phyloP scores from a whole-genome alignment of 2,329 filamentous ascomycete genomes.

The Leptoxyphium fumago region DNA sequence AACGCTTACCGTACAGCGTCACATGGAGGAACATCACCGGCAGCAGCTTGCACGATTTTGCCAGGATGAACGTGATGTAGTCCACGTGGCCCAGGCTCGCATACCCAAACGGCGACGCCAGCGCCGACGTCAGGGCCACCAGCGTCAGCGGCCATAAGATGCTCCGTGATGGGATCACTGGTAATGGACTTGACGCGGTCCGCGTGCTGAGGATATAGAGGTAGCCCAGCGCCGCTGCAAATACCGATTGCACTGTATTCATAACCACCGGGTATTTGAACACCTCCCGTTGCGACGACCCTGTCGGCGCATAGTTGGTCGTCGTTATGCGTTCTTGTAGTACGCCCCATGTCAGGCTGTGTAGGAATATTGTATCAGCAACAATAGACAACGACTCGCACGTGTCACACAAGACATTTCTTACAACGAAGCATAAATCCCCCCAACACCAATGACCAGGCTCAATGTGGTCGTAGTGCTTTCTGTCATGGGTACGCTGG shows the following conservation, averaged over 20 bases:
- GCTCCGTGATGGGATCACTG: conserved; percentile 60
- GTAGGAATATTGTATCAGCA: neutral
- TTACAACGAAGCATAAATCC: conserved; percentile 95
- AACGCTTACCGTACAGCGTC: conserved; percentile 74
- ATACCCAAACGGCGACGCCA: conserved; percentile 92
- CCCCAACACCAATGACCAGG: conserved; percentile 73
- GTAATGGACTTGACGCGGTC: conserved; percentile 27
- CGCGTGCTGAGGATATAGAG: conserved; percentile 57
- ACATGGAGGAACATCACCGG: conserved; percentile 96
- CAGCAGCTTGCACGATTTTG: conserved; percentile 96
- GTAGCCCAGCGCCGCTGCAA: conserved; percentile 70
- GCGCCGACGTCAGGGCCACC: conserved; percentile 72
- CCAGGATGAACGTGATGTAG: conserved; percentile 94
- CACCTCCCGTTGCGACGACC: conserved; percentile 42
- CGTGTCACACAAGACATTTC: conserved; percentile 5
- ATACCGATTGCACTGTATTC: conserved; percentile 86
- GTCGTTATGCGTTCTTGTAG: conserved; percentile 97
- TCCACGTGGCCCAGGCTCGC: conserved; percentile 85
- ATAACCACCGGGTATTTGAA: conserved; percentile 93
- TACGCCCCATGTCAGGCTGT: conserved; percentile 78
- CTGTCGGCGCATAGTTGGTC: conserved; percentile 56
- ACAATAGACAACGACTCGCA: too few species aligned
- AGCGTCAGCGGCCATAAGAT: conserved; percentile 70
- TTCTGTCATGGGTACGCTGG: too few species aligned
- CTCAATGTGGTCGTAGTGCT: conserved; percentile 34